phyloP scores from a whole-genome alignment of 129 eudicot species.

The Kitagawia praeruptora region DNA sequence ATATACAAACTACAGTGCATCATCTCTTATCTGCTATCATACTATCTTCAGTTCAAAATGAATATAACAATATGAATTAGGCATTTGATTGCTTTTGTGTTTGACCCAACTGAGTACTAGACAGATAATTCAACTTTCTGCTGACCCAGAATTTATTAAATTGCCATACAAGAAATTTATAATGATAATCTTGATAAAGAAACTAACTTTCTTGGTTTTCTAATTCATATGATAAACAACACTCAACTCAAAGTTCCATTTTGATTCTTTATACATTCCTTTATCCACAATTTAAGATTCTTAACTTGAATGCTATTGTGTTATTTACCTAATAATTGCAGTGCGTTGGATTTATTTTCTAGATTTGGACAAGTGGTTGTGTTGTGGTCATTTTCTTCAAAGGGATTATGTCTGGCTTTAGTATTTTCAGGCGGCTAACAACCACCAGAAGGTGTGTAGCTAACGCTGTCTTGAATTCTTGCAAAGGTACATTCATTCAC shows the following conservation, averaged over 20 bases:
- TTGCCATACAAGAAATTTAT: too few species aligned
- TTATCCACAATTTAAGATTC: not conserved
- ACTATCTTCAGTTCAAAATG: too few species aligned
- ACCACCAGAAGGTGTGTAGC: constrained; percentile 27
- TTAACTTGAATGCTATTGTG: not conserved
- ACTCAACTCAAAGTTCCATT: too few species aligned
- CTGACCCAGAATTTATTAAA: not conserved
- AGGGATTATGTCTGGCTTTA: constrained; percentile 23
- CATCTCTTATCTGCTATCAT: too few species aligned
- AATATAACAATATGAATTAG: too few species aligned
- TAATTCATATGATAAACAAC: not conserved
- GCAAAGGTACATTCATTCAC: constrained; percentile 31
- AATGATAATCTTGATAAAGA: not conserved
- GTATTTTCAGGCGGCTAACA: constrained; percentile 41
- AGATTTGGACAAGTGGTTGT: not conserved
- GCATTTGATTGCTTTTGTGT: not conserved
- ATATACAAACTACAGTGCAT: too few species aligned
- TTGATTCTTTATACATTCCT: too few species aligned
- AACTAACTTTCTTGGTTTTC: not conserved
- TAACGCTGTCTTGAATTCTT: constrained; percentile 23
- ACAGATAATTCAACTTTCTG: not conserved
- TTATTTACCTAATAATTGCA: not conserved
- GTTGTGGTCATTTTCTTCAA: not conserved
- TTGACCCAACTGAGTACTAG: not conserved
- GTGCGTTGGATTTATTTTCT: not conserved